Percentiles rank a stretch among this genome's conserved stretches.
Conservation (phyloP, 768 basidiomycete species). For the Ramaria sp. region DNA sequence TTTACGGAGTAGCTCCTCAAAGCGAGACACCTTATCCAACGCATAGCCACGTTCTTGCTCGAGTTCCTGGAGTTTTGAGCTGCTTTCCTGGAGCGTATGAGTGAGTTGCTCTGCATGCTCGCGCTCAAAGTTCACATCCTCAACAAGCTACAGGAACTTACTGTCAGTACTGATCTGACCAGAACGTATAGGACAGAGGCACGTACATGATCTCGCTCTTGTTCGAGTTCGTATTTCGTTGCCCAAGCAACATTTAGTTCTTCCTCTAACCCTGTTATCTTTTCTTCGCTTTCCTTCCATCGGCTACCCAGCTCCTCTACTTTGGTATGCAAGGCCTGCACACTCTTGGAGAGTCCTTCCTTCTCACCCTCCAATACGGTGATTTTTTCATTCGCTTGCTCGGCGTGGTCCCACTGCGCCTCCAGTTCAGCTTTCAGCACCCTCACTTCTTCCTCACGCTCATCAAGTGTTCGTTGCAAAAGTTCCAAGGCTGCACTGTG, state of each 20-base stretch:
- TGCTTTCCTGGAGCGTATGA: constrained; percentile 39
- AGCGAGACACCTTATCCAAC: constrained; percentile 38
- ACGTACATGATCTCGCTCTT: constrained; percentile 43
- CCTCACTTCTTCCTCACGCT: constrained; percentile 32
- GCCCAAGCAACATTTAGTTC: constrained; percentile 44
- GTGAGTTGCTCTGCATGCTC: constrained; percentile 38
- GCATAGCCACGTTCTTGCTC: constrained; percentile 47
- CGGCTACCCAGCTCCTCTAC: constrained; percentile 31
- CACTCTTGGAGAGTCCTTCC: background rate
- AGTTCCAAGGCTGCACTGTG: constrained; percentile 21
- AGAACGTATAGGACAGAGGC: background rate
- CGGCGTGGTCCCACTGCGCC: constrained; percentile 60
- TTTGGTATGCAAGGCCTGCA: constrained; percentile 10
- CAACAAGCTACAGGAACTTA: constrained; percentile 31
- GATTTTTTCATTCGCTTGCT: constrained; percentile 35
- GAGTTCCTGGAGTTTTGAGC: constrained; percentile 38
- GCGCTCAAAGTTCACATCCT: constrained; percentile 42
- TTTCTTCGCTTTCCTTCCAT: constrained; percentile 46
- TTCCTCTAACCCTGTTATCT: constrained; percentile 41
- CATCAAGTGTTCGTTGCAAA: constrained; percentile 27
- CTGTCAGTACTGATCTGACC: background rate
- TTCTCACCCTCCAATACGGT: constrained; percentile 10
- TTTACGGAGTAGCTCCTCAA: constrained; percentile 45
- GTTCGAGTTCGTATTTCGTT: constrained; percentile 42
- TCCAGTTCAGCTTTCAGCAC: constrained; percentile 55